Evolutionary conservation across 768 basidiomycete species (phyloP), one percentile per base, ranked within the genome.

Genomic region (Heimioporus sp.): DNA sequence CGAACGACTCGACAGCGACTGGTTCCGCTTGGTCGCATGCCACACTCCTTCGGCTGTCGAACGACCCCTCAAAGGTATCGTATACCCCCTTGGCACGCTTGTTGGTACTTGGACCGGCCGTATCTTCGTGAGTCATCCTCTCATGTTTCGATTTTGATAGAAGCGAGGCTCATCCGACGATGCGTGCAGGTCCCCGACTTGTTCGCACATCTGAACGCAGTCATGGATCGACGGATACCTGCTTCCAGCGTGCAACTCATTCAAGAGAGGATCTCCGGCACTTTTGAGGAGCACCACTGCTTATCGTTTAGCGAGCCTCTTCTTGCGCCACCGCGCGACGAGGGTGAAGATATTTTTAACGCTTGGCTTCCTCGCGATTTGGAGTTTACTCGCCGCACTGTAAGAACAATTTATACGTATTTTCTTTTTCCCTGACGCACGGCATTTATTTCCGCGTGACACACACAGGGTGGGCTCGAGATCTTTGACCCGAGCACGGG

Each of bases 101-200:
- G 57, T 62, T 36, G 81, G 80, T 28, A 65, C 63, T 11, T 81
- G 80, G 80, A 67, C 64, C 20, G 80, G 80, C 12, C 76, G 73
- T 44, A 71, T 75, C 37, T 48, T 76, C 55, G 81, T 79, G 61
- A 39, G 76, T 67, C 44, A 28, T 37, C 49, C 55, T 48, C 48
- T 48, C 48, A 10, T 53, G 46, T 47, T 47, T 54, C 41, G 32
- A 41, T 40, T 19, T 41, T 24, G 31, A 43, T 24, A 17, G 63
- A 55, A 3, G 5, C 24, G 21, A 49, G 5, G 54, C 69, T 48
- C 57, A 69, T 51, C 53, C 57, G n/a, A 53, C 54, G 20, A 46
- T 52, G 17, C 55, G 60, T 43, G 31, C 54, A 65, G 62, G 48
- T 63, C 49, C 55, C 61, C 57, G 64, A 70, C 40, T 10, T 60